These are phyloP conservation scores for Solidago caesia DNA, from an alignment of 129 eudicot species.

Conservation along the genomic window DNA sequence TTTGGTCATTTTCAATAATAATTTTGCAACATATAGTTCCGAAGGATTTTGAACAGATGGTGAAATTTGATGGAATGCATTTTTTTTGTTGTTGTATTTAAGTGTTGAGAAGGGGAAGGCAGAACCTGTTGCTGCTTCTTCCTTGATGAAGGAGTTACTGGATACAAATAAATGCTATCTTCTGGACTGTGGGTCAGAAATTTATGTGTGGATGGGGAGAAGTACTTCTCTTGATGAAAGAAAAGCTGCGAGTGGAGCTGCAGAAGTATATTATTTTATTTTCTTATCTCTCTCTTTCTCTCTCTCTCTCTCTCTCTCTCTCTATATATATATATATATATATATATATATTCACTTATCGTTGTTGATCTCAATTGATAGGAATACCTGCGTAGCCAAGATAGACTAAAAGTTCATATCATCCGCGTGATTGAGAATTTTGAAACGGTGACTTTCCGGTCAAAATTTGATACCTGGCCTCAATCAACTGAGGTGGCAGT, in stretches of 20 bases:
- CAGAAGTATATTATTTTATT: slow-evolving; percentile 43
- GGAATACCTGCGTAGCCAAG: slow-evolving; percentile 59
- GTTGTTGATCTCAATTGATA: slow-evolving; percentile 22
- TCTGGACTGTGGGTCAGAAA: slow-evolving; percentile 54
- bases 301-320: not conserved
- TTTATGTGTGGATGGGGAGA: slow-evolving; percentile 82
- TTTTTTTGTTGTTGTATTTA: slow-evolving; percentile 18
- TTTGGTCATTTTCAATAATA: not conserved
- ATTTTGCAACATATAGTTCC: slow-evolving; percentile 9
- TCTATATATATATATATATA: not conserved
- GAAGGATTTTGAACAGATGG: not conserved
- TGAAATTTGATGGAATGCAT: slow-evolving; percentile 8
- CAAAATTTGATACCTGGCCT: slow-evolving; percentile 77
- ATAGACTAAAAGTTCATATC: slow-evolving; percentile 58
- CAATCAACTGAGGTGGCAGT: slow-evolving; percentile 62
- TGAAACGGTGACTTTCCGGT: slow-evolving; percentile 70
- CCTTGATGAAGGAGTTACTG: slow-evolving; percentile 57
- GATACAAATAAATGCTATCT: slow-evolving; percentile 57
- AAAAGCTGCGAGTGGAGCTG: slow-evolving; percentile 71
- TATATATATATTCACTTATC: slow-evolving; percentile 9
- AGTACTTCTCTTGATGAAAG: slow-evolving; percentile 63
- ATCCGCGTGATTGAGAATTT: slow-evolving; percentile 70
- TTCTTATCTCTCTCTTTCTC: not conserved
- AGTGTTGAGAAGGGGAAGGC: slow-evolving; percentile 71
- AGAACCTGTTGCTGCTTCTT: slow-evolving; percentile 42